Base-by-base conservation (phyloP, 164 flowering plant species). In the Macadamia integrifolia region DNA sequence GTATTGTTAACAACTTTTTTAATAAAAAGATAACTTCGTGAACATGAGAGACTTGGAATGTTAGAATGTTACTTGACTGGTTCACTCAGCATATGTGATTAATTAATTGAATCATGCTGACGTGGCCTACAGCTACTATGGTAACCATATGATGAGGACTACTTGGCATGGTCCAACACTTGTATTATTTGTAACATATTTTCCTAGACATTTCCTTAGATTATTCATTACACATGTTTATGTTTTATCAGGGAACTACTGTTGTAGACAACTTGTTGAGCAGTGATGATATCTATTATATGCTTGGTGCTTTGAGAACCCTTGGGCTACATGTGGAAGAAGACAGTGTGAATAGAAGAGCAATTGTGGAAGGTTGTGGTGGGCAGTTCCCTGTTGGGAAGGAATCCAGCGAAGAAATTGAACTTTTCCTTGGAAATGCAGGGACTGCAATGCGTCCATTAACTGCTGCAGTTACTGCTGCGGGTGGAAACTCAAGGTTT, bases 361-460 rank as follows among this genome's bases (percentile, higher is more conserved):
- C 93, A 52, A 71, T 69, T 67, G 94, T 92, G 61, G 87, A 76
- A 79, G 96, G 98, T 69, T 85, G 86, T 74, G 85, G 90, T 69
- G 98, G 98, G 40, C 75, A 63, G 44, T 95, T 95, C 75, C 99
- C 99, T 30, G 87, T 81, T 17, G 88, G 88, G 44, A 81, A 80
- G 71, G 92, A 80, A 23, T 73, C 87, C 17, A 72, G 42, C 28
- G 86, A 78, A 17, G 92, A 88, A 69, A 66, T 95, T 74, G 79
- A 88, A 70, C 97, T 95, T 64, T 92, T 90, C 80, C 87, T 94
- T 29, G 99, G 99, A 75, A 94, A 94, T 88, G 99, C 99, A 30
- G 99, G 99, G 59, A 94, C 99, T 40, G 99, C 99, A 29, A 95
- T 95, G 99, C 93, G 99, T 42, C 99, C 98, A 30, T 75, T 95